A percentile compares a stretch with the other conserved stretches of the same genome.
phyloP scores from a whole-genome alignment of 345 rosid genomes.

The Psidium guajava region DNA sequence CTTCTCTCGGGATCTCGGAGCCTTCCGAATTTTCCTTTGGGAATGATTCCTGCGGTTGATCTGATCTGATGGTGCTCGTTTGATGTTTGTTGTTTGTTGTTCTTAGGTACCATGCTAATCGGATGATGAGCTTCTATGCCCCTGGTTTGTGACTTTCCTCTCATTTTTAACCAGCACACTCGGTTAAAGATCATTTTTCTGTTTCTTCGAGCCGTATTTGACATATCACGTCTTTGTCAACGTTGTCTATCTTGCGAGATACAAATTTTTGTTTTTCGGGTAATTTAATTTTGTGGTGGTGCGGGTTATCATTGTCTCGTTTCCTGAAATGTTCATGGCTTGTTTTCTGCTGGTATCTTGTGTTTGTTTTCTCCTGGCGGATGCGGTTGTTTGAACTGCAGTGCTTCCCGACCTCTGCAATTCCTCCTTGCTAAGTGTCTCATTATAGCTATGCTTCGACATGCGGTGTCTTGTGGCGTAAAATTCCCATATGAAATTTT shows the following conservation, averaged over 20 bases:
- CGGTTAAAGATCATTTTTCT: background rate
- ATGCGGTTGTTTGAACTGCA: background rate
- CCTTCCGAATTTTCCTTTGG: background rate
- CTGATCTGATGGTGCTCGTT: background rate
- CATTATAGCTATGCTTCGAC: background rate
- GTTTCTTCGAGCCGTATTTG: background rate
- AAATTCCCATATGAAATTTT: background rate
- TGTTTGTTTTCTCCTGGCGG: background rate
- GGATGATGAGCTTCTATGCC: constrained; percentile 96
- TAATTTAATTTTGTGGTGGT: background rate
- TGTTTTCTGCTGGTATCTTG: background rate
- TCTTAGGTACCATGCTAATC: constrained; percentile 83
- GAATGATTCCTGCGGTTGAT: background rate
- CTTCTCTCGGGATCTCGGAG: background rate
- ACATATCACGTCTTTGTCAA: background rate
- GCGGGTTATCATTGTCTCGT: background rate
- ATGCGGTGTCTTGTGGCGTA: background rate
- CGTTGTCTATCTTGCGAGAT: background rate
- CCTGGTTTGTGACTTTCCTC: constrained; percentile 51
- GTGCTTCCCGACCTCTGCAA: background rate
- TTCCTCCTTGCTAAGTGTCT: background rate
- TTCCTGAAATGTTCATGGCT: background rate
- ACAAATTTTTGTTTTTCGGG: background rate
- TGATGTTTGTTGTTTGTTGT: background rate
- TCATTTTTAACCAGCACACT: background rate